Percentiles rank a stretch among this genome's conserved stretches.
phyloP scores from a whole-genome alignment of 169 alveolate species.

The Plasmodium gonderi region DNA sequence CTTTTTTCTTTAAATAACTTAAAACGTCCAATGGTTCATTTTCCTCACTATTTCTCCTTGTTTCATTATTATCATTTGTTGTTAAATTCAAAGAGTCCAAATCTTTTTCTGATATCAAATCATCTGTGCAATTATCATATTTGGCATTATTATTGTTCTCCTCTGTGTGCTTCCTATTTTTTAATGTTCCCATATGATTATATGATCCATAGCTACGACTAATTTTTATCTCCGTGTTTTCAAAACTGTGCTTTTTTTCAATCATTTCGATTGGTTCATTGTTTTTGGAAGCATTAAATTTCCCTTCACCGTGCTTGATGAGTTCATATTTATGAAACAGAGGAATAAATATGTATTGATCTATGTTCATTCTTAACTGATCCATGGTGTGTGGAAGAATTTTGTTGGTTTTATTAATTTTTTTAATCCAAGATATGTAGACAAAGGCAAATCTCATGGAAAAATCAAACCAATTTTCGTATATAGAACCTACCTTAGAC shows the following conservation, averaged over 20 bases:
- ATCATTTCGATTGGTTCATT: constrained; percentile 5
- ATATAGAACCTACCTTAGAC: constrained; percentile 15
- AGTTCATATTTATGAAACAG: constrained; percentile 27
- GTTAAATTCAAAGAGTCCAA: background rate
- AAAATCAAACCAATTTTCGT: constrained; percentile 76
- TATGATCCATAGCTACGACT: constrained; percentile 70
- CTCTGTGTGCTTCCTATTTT: constrained; percentile 37
- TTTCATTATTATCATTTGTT: background rate
- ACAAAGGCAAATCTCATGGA: constrained; percentile 69
- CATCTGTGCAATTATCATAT: background rate
- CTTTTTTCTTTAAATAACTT: constrained; percentile 2
- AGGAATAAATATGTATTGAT: constrained; percentile 37
- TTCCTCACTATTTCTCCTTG: background rate
- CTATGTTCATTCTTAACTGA: constrained; percentile 26
- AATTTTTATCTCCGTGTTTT: constrained; percentile 71
- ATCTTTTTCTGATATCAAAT: constrained; percentile 5
- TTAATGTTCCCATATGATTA: constrained; percentile 23
- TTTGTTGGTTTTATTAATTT: constrained; percentile 2
- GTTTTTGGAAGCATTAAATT: background rate
- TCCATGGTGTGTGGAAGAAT: constrained; percentile 39
- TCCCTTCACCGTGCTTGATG: background rate
- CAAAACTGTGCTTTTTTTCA: constrained; percentile 64
- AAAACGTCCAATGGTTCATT: constrained; percentile 14
- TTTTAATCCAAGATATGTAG: constrained; percentile 73
- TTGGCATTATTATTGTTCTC: background rate